These are phyloP conservation scores for Tricholoma sp. DNA, from an alignment of 768 basidiomycete genomes.

Conservation along the genomic window DNA sequence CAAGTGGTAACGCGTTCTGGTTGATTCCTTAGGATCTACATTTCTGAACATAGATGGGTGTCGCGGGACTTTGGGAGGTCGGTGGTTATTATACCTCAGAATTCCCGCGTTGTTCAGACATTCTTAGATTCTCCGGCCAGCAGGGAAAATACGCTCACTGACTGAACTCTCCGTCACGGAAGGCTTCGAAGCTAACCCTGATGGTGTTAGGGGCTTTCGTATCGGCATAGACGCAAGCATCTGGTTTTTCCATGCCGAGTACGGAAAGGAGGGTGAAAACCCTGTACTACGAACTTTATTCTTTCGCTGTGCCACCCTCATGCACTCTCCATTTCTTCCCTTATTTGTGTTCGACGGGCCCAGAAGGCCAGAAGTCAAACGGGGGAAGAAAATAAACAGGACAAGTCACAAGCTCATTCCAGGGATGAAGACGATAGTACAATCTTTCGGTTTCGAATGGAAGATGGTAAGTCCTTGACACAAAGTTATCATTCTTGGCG, in stretches of 20 bases:
- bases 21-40: no score
- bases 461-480: conserved; percentile 40
- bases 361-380: conserved; percentile 74
- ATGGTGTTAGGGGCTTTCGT: conserved; percentile 65
- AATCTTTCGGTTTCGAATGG: conserved; percentile 80
- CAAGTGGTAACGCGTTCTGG: background rate
- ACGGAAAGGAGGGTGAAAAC: conserved; percentile 78
- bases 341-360: conserved; percentile 94
- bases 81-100: conserved; percentile 9
- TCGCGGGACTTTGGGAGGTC: conserved; percentile 41
- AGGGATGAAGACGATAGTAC: conserved; percentile 74
- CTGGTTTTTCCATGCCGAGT: conserved; percentile 77
- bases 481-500: conserved; percentile 16
- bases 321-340: conserved; percentile 75
- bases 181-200: conserved; percentile 65
- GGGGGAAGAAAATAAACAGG: conserved; percentile 65
- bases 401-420: conserved; percentile 60
- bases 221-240: conserved; percentile 87
- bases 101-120: conserved; percentile 11
- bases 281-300: conserved; percentile 79
- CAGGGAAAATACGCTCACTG: conserved; percentile 65
- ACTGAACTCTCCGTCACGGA: conserved; percentile 71
- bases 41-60: conserved; percentile 33
- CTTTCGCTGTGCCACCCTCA: conserved; percentile 78
- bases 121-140: conserved; percentile 59